Base-by-base conservation (phyloP, 2,329 filamentous ascomycete species). In the Phialocephala sp. region DNA sequence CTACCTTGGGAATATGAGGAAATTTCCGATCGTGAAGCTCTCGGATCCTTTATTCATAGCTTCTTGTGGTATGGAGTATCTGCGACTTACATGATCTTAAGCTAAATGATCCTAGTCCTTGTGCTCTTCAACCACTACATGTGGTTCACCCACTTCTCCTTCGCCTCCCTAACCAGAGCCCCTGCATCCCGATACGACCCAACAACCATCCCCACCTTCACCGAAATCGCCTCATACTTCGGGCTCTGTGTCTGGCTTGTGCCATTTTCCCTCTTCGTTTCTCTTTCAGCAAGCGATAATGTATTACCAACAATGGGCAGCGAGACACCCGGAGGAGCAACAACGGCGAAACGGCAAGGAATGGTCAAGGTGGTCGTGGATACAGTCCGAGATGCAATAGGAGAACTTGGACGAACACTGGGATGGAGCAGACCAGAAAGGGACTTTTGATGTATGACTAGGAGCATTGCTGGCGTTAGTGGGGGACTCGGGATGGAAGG, bases 201-300 rank as follows among this genome's bases (percentile, higher is more conserved):
- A 65, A 80, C 83, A 63, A 79, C 87, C 60, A 76, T 93, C 54
- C 95, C 95, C 0, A 90, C 87, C 43, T 99, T 99, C 77, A 94
- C 92, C 20, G 93, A 98, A 80, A 95, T 98, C 54, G 93, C 95
- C 0, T 94, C 92, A 0, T 99, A 95, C 79, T 99, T 99, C 76
- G 95, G 95, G 0, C 83, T 99, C 1, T 97, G 94, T 74, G 94
- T 99, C 0, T 99, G 95, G 95, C 84, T 99, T 1, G 92, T 98
- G 0, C 95, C 95, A 0, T 99, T 99, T 76, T 89, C 94, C 18
- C 84, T 99, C 15, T 99, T 99, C 76, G 94, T 99, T 59, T 97
- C 92, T 74, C 80, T 99, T 50, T 97, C 92, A 20, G 95, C 95
- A 0, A 93, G 93, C 62, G 95, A 99, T 76, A 98, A 98, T 76